phyloP scores from a whole-genome alignment of 208 protist species.

The Naegleria gruberi region DNA sequence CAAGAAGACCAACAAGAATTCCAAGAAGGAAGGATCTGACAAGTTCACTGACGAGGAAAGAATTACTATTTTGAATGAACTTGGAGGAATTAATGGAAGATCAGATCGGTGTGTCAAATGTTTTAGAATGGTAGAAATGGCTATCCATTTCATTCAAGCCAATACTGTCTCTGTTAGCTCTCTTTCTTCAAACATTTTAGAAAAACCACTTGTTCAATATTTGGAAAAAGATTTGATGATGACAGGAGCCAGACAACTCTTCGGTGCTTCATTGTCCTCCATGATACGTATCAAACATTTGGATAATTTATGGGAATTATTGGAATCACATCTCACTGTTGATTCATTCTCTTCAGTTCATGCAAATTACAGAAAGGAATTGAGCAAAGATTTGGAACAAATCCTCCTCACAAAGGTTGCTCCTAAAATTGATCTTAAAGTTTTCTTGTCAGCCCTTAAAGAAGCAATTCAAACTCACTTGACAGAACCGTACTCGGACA shows the following conservation, averaged over 20 bases:
- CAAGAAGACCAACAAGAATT: neutral
- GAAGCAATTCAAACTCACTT: neutral
- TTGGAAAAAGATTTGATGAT: neutral
- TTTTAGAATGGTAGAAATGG: constrained; percentile 11
- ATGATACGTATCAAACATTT: neutral
- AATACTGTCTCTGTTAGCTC: neutral
- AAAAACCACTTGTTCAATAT: neutral
- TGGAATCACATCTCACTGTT: neutral
- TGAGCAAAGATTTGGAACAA: neutral
- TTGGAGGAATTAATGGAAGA: neutral
- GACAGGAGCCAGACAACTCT: neutral
- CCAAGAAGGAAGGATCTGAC: neutral
- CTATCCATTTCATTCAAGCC: constrained; percentile 11
- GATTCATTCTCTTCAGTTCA: neutral
- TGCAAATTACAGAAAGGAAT: neutral
- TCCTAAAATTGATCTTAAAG: neutral
- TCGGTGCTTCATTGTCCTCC: neutral
- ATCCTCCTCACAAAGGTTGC: neutral
- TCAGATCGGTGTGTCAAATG: neutral
- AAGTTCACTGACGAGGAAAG: neutral
- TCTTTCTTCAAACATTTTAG: neutral
- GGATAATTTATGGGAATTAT: neutral
- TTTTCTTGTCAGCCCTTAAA: neutral
- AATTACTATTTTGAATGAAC: neutral
- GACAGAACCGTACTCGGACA: neutral